These are phyloP conservation scores for Avicennia marina DNA, from an alignment of 257 asterid genomes.

Conservation along the genomic window DNA sequence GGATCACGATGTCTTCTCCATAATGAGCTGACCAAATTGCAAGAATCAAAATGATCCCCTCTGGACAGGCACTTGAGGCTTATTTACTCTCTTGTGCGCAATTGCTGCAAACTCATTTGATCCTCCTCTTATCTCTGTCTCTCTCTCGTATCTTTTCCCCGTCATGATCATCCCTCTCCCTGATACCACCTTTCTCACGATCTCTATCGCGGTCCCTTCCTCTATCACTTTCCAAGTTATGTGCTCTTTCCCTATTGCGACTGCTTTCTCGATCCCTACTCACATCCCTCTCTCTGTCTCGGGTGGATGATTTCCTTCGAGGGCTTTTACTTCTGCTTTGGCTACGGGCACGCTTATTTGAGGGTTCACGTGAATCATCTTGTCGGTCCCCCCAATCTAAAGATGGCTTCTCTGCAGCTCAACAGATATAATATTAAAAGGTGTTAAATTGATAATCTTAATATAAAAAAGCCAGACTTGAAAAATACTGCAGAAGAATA, in stretches of 20 bases:
- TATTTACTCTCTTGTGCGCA: not conserved
- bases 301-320: constrained; percentile 43
- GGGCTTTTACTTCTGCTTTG: constrained; percentile 76
- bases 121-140: constrained; percentile 62
- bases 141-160: constrained; percentile 61
- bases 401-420: constrained; percentile 46
- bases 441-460: not conserved
- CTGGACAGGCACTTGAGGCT: not conserved
- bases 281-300: constrained; percentile 55
- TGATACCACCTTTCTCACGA: constrained; percentile 62
- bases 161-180: constrained; percentile 74
- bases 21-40: not conserved
- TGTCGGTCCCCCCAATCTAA: constrained; percentile 50
- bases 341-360: constrained; percentile 67
- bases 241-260: constrained; percentile 47
- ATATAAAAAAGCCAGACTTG: not conserved
- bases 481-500: not conserved
- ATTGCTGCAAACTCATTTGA: constrained; percentile 36
- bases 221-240: constrained; percentile 38
- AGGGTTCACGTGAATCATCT: constrained; percentile 52
- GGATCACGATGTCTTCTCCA: no score
- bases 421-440: constrained; percentile 5
- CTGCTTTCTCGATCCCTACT: constrained; percentile 47
- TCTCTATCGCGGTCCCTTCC: constrained; percentile 42
- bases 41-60: not conserved